phyloP scores from a whole-genome alignment of 768 basidiomycete species.

The Dioszegia hungarica region DNA sequence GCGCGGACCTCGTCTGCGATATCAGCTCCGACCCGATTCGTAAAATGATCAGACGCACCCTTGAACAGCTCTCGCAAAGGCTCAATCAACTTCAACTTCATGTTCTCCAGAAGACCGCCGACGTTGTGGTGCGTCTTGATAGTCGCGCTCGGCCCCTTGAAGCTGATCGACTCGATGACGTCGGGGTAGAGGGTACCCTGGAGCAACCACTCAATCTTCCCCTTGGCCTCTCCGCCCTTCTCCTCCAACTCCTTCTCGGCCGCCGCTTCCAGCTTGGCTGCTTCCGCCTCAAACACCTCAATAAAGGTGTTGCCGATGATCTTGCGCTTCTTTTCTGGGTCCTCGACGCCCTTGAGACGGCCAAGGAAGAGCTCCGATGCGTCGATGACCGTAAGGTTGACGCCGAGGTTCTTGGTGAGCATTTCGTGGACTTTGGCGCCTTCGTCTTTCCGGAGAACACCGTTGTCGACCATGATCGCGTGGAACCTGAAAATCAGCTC shows the following conservation, averaged over 20 bases:
- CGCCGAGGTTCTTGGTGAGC: conserved; percentile 87
- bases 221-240: conserved; percentile 66
- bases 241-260: conserved; percentile 68
- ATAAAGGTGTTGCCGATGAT: conserved; percentile 99
- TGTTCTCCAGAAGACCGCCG: conserved; percentile 89
- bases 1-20: conserved; percentile 84
- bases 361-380: conserved; percentile 89
- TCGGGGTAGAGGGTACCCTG: conserved; percentile 98
- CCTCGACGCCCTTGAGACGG: conserved; percentile 82
- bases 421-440: conserved; percentile 84
- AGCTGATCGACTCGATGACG: conserved; percentile 98
- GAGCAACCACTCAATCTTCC: conserved; percentile 91
- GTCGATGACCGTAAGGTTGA: conserved; percentile 93
- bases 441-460: conserved; percentile 88
- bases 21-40: not conserved
- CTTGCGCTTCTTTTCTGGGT: conserved; percentile 94
- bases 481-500: conserved; percentile 67
- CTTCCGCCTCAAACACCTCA: conserved; percentile 93
- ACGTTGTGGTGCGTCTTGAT: conserved; percentile 99
- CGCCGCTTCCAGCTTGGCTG: conserved; percentile 71
- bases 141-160: conserved; percentile 97
- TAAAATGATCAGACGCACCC: conserved; percentile 55
- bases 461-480: conserved; percentile 99
- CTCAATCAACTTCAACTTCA: conserved; percentile 98
- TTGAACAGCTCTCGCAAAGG: conserved; percentile 97